phyloP scores from a whole-genome alignment of 805 yeast genomes.

The Torulaspora franciscae region DNA sequence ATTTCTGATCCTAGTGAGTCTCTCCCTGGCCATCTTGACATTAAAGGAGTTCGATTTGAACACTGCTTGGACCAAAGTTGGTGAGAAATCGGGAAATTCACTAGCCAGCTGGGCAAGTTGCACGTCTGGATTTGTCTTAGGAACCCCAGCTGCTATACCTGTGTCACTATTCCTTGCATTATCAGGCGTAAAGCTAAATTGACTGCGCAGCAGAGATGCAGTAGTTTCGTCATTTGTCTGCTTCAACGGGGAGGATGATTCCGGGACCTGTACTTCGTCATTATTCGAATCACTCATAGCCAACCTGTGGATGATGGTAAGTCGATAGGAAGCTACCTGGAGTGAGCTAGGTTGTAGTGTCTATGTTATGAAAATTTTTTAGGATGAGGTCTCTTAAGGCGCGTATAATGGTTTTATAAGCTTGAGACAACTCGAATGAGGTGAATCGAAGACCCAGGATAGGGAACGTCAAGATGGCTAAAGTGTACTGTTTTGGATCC shows the following conservation, averaged over 20 bases:
- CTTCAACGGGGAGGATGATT: slow-evolving; percentile 36
- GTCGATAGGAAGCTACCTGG: neutral
- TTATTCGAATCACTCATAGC: slow-evolving; percentile 17
- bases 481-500: slow-evolving; percentile 63
- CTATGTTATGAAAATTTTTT: slow-evolving; percentile 10
- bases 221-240: slow-evolving; percentile 12
- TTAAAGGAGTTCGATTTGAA: slow-evolving; percentile 38
- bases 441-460: neutral
- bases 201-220: slow-evolving; percentile 35
- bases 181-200: slow-evolving; percentile 40
- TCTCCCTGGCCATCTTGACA: slow-evolving; percentile 33
- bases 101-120: slow-evolving; percentile 17
- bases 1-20: slow-evolving; percentile 30
- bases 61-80: slow-evolving; percentile 37
- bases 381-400: slow-evolving; percentile 2
- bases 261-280: slow-evolving; percentile 46
- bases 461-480: slow-evolving; percentile 3
- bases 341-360: neutral
- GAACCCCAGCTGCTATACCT: slow-evolving; percentile 1
- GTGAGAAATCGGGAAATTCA: slow-evolving; percentile 36
- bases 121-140: slow-evolving; percentile 16
- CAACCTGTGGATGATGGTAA: neutral
- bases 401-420: slow-evolving; percentile 1
- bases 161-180: slow-evolving; percentile 11
- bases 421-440: slow-evolving; percentile 8